A percentile compares a stretch with the other conserved stretches of the same genome.
Conservation (phyloP, 495 filamentous ascomycete species). For the Oleoguttula mirabilis region DNA sequence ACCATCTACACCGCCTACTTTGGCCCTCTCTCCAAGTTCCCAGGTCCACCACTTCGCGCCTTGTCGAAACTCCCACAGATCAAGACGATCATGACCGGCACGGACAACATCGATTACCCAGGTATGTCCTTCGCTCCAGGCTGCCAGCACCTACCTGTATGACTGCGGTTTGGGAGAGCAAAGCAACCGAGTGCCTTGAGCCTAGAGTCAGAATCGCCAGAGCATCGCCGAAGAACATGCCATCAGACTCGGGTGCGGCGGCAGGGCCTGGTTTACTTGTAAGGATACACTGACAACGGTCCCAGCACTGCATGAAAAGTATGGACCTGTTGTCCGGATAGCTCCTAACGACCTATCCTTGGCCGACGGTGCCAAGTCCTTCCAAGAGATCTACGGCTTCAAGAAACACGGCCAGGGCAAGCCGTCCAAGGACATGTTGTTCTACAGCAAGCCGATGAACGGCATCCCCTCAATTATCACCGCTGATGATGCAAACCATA, state of each 20-base stretch:
- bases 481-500: constrained; percentile 18
- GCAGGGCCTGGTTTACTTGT: no score
- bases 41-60: constrained; percentile 12
- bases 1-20: constrained; percentile 9
- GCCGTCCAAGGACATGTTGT: constrained; percentile 10
- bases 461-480: constrained; percentile 5
- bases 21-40: constrained; percentile 11
- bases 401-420: constrained; percentile 8
- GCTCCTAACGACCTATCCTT: constrained; percentile 17
- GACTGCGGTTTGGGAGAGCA: no score
- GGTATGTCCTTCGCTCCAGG: not conserved
- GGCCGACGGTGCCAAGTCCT: constrained; percentile 10
- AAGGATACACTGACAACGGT: no score
- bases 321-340: constrained; percentile 18
- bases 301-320: constrained; percentile 15
- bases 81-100: constrained; percentile 11
- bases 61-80: constrained; percentile 8
- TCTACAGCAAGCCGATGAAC: constrained; percentile 11
- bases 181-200: no score
- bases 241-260: no score
- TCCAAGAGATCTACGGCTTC: constrained; percentile 18
- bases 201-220: no score
- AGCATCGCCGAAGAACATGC: no score
- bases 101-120: not conserved
- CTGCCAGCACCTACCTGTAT: not conserved